Evolutionary conservation across 1,284 basidiomycete genomes (phyloP).

Genomic region (Malassezia dermatis): DNA sequence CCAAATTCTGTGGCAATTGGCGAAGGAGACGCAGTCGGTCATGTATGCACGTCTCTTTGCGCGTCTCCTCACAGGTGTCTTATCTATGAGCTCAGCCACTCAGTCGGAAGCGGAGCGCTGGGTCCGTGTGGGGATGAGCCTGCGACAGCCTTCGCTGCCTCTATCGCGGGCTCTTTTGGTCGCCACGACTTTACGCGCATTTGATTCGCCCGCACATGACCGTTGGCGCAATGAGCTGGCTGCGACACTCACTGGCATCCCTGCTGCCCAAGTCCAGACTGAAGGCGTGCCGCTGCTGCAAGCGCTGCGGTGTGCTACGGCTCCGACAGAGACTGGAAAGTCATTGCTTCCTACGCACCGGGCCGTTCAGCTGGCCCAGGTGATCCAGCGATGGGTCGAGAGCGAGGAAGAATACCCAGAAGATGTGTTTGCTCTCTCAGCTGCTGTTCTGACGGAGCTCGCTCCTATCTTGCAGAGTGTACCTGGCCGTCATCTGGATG

Average conservation of each 20-base stretch:
- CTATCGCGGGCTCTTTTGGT: slow-evolving; percentile 2
- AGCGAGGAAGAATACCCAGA: slow-evolving; percentile 62
- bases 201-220: slow-evolving; percentile 56
- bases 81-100: slow-evolving; percentile 32
- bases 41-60: slow-evolving; percentile 27
- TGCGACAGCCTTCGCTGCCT: slow-evolving; percentile 16
- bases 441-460: slow-evolving; percentile 64
- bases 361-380: slow-evolving; percentile 78
- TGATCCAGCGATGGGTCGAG: slow-evolving; percentile 70
- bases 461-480: slow-evolving; percentile 81
- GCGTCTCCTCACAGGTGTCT: slow-evolving; percentile 31
- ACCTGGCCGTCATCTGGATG: slow-evolving; percentile 77
- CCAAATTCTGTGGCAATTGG: not conserved
- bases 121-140: slow-evolving; percentile 27
- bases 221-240: slow-evolving; percentile 82
- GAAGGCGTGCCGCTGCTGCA: slow-evolving; percentile 63
- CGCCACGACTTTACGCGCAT: slow-evolving; percentile 3
- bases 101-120: slow-evolving; percentile 29
- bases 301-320: slow-evolving; percentile 65
- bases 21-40: not conserved
- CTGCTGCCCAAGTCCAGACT: slow-evolving; percentile 57
- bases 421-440: slow-evolving; percentile 66
- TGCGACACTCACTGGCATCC: slow-evolving; percentile 63
- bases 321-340: slow-evolving; percentile 64
- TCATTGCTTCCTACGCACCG: slow-evolving; percentile 71